Conservation (phyloP, 305 asterid species). For the Rubia peregrina region DNA sequence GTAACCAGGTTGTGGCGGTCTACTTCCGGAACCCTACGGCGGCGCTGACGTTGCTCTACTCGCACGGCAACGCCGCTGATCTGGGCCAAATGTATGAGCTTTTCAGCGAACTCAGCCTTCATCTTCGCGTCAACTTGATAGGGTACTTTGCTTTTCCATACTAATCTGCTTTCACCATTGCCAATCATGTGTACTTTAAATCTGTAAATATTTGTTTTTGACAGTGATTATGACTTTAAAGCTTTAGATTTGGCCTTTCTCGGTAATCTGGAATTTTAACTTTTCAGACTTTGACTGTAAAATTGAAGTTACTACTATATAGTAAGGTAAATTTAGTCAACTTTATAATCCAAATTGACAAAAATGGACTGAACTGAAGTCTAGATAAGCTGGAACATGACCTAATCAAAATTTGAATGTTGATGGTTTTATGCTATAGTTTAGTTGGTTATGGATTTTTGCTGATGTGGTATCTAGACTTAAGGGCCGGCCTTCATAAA, state of each 20-base stretch:
- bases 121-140: slow-evolving; percentile 83
- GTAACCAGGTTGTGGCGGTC: slow-evolving; percentile 68
- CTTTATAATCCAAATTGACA: too few relatives aligned
- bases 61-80: slow-evolving; percentile 99
- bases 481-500: neutral
- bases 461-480: neutral
- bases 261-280: neutral
- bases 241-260: slow-evolving; percentile 2
- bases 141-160: slow-evolving; percentile 38
- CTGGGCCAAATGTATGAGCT: slow-evolving; percentile 96
- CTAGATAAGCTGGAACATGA: too few relatives aligned
- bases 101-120: slow-evolving; percentile 78
- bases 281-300: neutral
- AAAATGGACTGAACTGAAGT: neutral
- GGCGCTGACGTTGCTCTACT: slow-evolving; percentile 67
- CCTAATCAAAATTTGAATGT: neutral
- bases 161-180: neutral
- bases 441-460: neutral
- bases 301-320: too few relatives aligned
- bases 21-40: slow-evolving; percentile 79
- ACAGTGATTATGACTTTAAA: neutral
- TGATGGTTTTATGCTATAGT: neutral
- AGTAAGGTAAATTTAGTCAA: too few relatives aligned
- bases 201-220: slow-evolving; percentile 8
- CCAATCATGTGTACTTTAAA: neutral